Evolutionary conservation across 2,329 filamentous ascomycete genomes (phyloP).

Genomic region (Epichloe sibirici): DNA sequence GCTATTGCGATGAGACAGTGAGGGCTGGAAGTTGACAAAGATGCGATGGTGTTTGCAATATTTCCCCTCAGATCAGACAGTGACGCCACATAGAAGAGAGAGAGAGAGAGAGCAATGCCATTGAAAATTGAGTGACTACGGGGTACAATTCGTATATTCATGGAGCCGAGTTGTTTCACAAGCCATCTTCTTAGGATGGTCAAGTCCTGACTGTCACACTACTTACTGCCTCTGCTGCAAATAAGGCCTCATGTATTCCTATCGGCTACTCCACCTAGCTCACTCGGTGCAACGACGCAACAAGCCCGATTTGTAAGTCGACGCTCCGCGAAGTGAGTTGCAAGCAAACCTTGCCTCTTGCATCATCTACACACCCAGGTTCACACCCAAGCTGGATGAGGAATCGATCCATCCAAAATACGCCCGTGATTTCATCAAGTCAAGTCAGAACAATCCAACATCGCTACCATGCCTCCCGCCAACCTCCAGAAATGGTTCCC

Average conservation of each 20-base stretch:
- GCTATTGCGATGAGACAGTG: constrained; percentile 24
- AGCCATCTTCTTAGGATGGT: background rate
- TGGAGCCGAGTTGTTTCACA: background rate
- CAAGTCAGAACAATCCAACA: background rate
- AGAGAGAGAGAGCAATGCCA: background rate
- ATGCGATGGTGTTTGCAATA: background rate
- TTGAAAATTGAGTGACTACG: background rate
- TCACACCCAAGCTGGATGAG: no score
- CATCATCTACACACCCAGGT: background rate
- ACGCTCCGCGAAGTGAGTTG: background rate
- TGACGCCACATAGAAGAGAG: background rate
- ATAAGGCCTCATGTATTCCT: background rate
- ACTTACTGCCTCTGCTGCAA: background rate
- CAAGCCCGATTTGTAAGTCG: background rate
- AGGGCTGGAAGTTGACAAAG: background rate
- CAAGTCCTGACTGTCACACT: background rate
- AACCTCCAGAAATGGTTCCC: constrained; percentile 18
- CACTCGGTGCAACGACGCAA: background rate
- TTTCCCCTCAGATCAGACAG: background rate
- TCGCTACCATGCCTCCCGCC: constrained; percentile 13
- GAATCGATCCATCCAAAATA: no score
- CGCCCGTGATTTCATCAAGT: no score
- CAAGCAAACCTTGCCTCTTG: background rate
- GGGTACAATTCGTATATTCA: no score
- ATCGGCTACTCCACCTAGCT: background rate